Evolutionary conservation across 2,329 filamentous ascomycete species (phyloP), one percentile per base, ranked within the genome.

Genomic region (Chrysosphaeria jannelii): DNA sequence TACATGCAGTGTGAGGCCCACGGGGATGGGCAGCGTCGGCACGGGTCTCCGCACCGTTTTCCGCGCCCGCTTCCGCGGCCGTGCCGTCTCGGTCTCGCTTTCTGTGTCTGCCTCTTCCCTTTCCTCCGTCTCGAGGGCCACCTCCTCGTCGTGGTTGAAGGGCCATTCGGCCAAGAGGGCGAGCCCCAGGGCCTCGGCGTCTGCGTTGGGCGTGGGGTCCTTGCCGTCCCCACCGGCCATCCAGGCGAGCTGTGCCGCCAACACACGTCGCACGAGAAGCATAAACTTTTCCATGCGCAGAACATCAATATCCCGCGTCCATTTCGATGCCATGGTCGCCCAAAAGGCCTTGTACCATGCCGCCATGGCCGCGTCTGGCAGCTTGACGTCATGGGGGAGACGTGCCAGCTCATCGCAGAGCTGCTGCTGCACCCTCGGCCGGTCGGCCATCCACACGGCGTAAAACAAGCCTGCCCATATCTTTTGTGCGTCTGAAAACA

Each of bases 381-480:
- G 53, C 46, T 30, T 17, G 6, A 27, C 23, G 3, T 30, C 26
- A 13, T 8, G 16, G 14, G 31, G 30, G 23, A 91, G 60, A 2
- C 47, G 57, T 20, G 78, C 71, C 26, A 93, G 67, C 30, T 79
- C 67, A 33, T 54, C 48, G 34, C 72, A 71, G 21, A 93, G 68
- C 20, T 59, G 59, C 50, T 90, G 78, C 50, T 91, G 81, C 3
- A 72, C 67, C n/a, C 66, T 48, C 8, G 78, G 68, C 22, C 78
- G 72, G 51, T 91, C 79, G 43, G 69, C 76, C 66, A 90, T 85
- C 69, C 76, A 91, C 37, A 85, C 61, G 38, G 68, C 69, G 53
- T 78, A 91, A 51, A 85, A 91, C 11, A 93, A 59, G 5, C 78
- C 81, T 40, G 88, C 89, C 76, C 78, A 90, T 32, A 93, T 58